Base-by-base conservation (phyloP, 208 protist genomes). In the Crithidia brevicula region DNA sequence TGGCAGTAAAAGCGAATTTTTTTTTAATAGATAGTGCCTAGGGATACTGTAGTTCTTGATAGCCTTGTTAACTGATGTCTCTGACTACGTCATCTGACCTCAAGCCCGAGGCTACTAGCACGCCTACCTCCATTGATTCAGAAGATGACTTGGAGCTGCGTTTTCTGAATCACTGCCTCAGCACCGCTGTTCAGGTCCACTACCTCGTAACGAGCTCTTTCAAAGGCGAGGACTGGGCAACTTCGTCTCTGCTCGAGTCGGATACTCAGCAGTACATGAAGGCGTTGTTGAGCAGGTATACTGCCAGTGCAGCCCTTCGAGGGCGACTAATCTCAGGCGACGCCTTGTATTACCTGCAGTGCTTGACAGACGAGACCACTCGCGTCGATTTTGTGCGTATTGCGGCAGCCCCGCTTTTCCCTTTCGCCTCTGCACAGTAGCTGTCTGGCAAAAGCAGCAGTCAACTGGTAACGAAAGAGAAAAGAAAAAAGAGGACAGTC, bases 331-430 rank as follows among this genome's bases (percentile, higher is more conserved):
- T 47, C 20, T 85, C 79, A 5, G 72, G 65, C 16, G 61, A 71
- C 15, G 77, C 75, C 4, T 56, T 96, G 23, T 77, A 87, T 36
- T 92, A 81, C 59, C 72, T 96, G 22, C 77, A 88, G 63, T 93
- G 88, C 70, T 75, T 96, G 27, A 91, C 78, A 2, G 81, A 91
- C 27, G 80, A 67, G 16, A 67, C 58, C 0, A 76, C 56, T 1
- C 83, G 86, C 9, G 62, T 65, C 0, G 85, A 92, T 54, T 93
- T 96, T 76, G 52, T 96, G 9, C 75, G 56, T 13, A 66, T 84
- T 11, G 86, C 86, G 1, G 69, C 88, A n/a, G 72, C 77, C 33
- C 82, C 86, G 4, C 63, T 66, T 16, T 94, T 92, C 50, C 36
- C 70, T 6, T 75, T 80, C 38, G 72, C 69, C 18, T 51, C 58